Conservation (phyloP, 306 rosid genomes). For the Sphenostylis stenocarpa region DNA sequence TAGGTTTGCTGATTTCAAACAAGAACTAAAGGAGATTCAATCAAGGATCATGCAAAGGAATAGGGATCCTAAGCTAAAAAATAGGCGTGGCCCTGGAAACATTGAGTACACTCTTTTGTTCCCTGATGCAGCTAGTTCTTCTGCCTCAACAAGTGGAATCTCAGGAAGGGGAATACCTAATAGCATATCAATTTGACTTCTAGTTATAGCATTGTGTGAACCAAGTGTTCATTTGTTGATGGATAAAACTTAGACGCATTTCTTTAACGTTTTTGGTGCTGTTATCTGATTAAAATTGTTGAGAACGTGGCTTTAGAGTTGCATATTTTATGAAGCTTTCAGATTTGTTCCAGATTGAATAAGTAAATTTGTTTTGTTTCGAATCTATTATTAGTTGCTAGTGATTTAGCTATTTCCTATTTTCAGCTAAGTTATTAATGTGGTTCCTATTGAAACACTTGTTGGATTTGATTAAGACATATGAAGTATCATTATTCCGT, state of each 20-base stretch:
- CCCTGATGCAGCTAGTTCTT: constrained; percentile 47
- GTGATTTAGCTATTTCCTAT: too few relatives aligned
- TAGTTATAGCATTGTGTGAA: neutral
- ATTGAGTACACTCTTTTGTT: constrained; percentile 49
- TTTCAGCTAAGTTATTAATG: too few relatives aligned
- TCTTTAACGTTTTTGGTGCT: neutral
- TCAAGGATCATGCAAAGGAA: constrained; percentile 53
- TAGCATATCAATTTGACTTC: constrained; percentile 55
- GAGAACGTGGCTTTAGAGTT: too few relatives aligned
- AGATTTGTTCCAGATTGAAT: too few relatives aligned
- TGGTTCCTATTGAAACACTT: too few relatives aligned
- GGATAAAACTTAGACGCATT: neutral
- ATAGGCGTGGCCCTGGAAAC: constrained; percentile 54
- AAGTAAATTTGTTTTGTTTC: too few relatives aligned
- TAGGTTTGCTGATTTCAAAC: constrained; percentile 51
- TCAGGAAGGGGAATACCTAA: constrained; percentile 56
- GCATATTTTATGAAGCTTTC: too few relatives aligned
- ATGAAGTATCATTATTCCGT: too few relatives aligned
- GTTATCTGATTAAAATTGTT: neutral
- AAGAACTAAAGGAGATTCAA: constrained; percentile 52
- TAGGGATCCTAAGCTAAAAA: constrained; percentile 56
- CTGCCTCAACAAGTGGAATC: constrained; percentile 42
- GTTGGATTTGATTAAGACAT: too few relatives aligned
- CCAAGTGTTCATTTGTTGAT: neutral
- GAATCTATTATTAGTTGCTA: too few relatives aligned